Evolutionary conservation across 2,329 filamentous ascomycete genomes (phyloP), one percentile per base, ranked within the genome.

Genomic region (Diaporthe helianthi): DNA sequence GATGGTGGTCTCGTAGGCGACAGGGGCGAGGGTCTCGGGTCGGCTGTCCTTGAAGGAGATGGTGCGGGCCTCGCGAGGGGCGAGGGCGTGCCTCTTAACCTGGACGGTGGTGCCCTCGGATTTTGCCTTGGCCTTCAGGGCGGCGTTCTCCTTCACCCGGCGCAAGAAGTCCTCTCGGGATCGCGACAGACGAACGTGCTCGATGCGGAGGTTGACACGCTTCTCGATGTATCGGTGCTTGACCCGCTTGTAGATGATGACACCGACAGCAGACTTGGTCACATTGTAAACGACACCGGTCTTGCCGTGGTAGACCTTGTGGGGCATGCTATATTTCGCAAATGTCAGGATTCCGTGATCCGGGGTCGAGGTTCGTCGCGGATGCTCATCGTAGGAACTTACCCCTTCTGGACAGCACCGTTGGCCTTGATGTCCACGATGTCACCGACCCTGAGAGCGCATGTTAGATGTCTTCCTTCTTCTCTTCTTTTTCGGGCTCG

Each of bases 251-350:
- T 97, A 95, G 86, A 99, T 93, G 87, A 99, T 98, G 84, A 99
- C 92, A 80, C 96, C 96, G 82, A 99, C 94, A 76, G 96, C 93
- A 79, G 90, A 92, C 91, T 98, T 97, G 86, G 95, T 96, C 80
- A 99, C 96, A 89, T 99, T 99, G 93, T 97, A 97, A 86, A 97
- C 87, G 79, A 97, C 93, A 82, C 94, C 94, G 74, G 94, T 97
- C 93, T 98, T 98, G 81, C 95, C 96, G 90, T 98, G 94, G 92
- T 97, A 98, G 86, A 97, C 92, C 90, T 98, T 98, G 92, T 94
- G 94, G 79, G 95, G 94, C 93, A 97, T 96, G 88, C 93, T 94
- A 79, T 82, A 77, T 63, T 71, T 71, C 72, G 71, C 65, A 70
- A 73, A 67, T 73, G 76, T 84, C 75, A 84, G 81, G 52, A 53